Percentiles rank a stretch among this genome's conserved stretches.
These are phyloP conservation scores for Scheffersomyces illinoinensis DNA, from an alignment of 1,139 yeast genomes.

Conservation along the genomic window DNA sequence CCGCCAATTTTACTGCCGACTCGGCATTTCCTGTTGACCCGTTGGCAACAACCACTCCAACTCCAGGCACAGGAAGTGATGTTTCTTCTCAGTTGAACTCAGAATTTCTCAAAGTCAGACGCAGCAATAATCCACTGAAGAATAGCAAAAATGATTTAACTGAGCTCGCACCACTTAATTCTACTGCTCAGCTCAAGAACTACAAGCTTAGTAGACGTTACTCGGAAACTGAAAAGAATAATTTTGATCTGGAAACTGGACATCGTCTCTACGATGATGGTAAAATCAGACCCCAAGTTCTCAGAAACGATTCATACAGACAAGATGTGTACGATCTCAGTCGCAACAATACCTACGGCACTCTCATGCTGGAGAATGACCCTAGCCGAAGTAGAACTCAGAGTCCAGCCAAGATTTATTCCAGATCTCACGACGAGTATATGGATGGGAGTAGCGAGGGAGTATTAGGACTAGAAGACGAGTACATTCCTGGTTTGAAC, in stretches of 20 bases:
- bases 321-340: slow-evolving; percentile 1
- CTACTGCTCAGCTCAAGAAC: slow-evolving; percentile 8
- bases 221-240: slow-evolving; percentile 57
- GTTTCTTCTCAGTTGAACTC: not conserved
- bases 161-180: not conserved
- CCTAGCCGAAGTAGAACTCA: not conserved
- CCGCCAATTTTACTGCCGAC: slow-evolving; percentile 33
- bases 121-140: not conserved
- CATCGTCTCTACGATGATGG: slow-evolving; percentile 53
- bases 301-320: slow-evolving; percentile 3
- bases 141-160: not conserved
- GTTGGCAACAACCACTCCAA: slow-evolving; percentile 10
- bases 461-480: slow-evolving; percentile 60
- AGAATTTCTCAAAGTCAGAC: not conserved
- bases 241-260: slow-evolving; percentile 53
- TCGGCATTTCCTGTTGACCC: slow-evolving; percentile 11
- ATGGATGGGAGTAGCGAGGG: slow-evolving; percentile 14
- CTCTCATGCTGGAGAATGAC: not conserved
- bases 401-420: slow-evolving; percentile 23
- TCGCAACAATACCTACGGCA: not conserved
- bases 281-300: slow-evolving; percentile 37
- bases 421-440: slow-evolving; percentile 33
- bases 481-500: slow-evolving; percentile 67
- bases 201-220: slow-evolving; percentile 46
- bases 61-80: slow-evolving; percentile 2